Base-by-base conservation (phyloP, 2,329 filamentous ascomycete genomes). In the Colletotrichum tofieldiae region DNA sequence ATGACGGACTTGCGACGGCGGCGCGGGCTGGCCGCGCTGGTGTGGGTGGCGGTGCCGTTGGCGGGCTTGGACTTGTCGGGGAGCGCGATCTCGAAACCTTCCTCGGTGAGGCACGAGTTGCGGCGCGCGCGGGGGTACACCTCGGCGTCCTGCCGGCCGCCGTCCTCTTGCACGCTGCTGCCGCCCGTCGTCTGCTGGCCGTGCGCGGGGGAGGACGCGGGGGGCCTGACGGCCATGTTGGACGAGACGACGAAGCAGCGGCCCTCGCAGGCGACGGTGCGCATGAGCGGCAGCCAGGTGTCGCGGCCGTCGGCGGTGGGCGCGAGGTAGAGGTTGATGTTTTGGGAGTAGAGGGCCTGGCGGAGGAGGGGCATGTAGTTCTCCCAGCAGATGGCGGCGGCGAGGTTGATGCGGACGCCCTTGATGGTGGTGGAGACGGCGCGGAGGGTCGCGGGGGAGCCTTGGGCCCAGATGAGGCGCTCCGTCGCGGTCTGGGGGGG, bases 301-400 rank as follows among this genome's bases (percentile, higher is more conserved):
- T 96, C 93, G 73, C 95, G 88, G 26, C 87, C 90, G 83, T 98
- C 96, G 1, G 95, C 95, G 0, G 95, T 98, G 0, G 96, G 96
- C 0, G 95, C 95, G 2, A 98, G 89, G 82, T 96, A 98, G 16
- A 98, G 84, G 80, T 97, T 97, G 77, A 98, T 91, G 79, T 97
- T 97, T 81, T 98, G 96, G 2, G 90, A 88, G 81, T 98, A 98
- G 47, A 98, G 86, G 20, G 91, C 88, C 79, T 97, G 93, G 23
- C 96, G 90, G 9, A 98, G 86, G 23, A 98, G 85, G 0, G 95
- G 95, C 95, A 98, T 98, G 84, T 96, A 97, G 81, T 94, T 98
- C 82, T 98, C 95, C 95, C 95, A 98, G 86, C 95, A 98, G 75
- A 98, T 97, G 4, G 95, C 96, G 3, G 93, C 91, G 0, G 93